phyloP scores from a whole-genome alignment of 2,329 filamentous ascomycete species.

The Alternaria tenuissima region DNA sequence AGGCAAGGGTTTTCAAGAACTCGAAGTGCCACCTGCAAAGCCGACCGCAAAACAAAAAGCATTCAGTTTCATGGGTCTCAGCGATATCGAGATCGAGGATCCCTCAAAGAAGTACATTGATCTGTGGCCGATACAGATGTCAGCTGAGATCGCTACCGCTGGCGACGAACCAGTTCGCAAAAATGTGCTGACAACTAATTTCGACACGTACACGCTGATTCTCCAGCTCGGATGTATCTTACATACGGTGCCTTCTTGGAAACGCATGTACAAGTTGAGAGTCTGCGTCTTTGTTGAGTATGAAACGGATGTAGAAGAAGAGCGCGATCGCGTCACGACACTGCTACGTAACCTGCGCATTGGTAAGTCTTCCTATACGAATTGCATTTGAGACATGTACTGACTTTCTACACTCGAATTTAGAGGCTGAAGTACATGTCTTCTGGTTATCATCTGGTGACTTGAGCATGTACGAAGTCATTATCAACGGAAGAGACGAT shows the following conservation, averaged over 20 bases:
- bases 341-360: slow-evolving; percentile 84
- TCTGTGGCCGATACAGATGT: slow-evolving; percentile 94
- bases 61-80: slow-evolving; percentile 35
- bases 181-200: slow-evolving; percentile 82
- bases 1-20: slow-evolving; percentile 78
- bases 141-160: slow-evolving; percentile 75
- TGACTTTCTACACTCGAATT: too few relatives aligned
- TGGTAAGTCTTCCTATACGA: neutral
- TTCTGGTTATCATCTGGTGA: slow-evolving; percentile 82
- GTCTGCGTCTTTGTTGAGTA: slow-evolving; percentile 92
- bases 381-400: too few relatives aligned
- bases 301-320: slow-evolving; percentile 82
- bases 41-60: slow-evolving; percentile 39
- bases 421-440: slow-evolving; percentile 75
- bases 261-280: slow-evolving; percentile 73
- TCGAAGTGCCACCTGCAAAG: slow-evolving; percentile 70
- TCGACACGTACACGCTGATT: slow-evolving; percentile 90
- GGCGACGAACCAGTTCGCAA: slow-evolving; percentile 55
- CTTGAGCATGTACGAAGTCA: slow-evolving; percentile 74
- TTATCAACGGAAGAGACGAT: slow-evolving; percentile 73
- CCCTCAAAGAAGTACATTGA: slow-evolving; percentile 82
- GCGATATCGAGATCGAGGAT: slow-evolving; percentile 57
- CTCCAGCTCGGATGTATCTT: slow-evolving; percentile 86
- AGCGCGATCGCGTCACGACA: slow-evolving; percentile 73
- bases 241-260: slow-evolving; percentile 82